Evolutionary conservation across 2,329 filamentous ascomycete species (phyloP), one percentile per base, ranked within the genome.

Genomic region (Scedosporium minutisporum): DNA sequence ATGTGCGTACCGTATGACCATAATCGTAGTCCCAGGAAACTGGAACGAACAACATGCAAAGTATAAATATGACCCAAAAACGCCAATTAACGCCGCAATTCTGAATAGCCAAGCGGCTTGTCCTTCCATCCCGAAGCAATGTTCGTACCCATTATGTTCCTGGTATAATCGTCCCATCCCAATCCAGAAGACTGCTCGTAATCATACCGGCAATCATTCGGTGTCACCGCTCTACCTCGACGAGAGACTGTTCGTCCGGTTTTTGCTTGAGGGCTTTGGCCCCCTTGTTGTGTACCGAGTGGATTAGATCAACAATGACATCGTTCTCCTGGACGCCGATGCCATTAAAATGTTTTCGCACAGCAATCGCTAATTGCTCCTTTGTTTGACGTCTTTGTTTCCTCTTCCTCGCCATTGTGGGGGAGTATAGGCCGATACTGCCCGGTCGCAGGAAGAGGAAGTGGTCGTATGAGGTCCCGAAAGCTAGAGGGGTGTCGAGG

Each of bases 311-410:
- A 63, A 93, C 88, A 63, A 95, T 88, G 66, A 92, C 87, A 68
- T 95, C 90, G 71, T 87, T 91, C 77, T 96, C 91, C 66, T 87
- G 87, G 48, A 93, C 84, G 16, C 88, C 88, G 66, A 90, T 80
- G 41, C 85, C 86, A 71, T 95, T 95, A 77, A 95, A 95, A 74
- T 95, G 89, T 72, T 91, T 93, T 66, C 90, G 82, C 58, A 93
- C 88, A 1, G 84, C 81, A 66, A 86, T 80, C 7, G 88, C 88
- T 62, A 96, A 78, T 66, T 89, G 83, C 44, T 91, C 87, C 71
- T 89, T 89, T 69, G 82, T 84, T 71, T 92, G 86, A 62, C 88
- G 81, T 61, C 85, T 79, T 66, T 83, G 85, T 67, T 80, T 82
- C n/a, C 65, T 58, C 25, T 60, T 58, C 63, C 87, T 78, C 53